Percentiles rank a stretch among this genome's conserved stretches.
These are phyloP conservation scores for Parastagonospora nodorum DNA, from an alignment of 2,329 filamentous ascomycete genomes.

Conservation along the genomic window DNA sequence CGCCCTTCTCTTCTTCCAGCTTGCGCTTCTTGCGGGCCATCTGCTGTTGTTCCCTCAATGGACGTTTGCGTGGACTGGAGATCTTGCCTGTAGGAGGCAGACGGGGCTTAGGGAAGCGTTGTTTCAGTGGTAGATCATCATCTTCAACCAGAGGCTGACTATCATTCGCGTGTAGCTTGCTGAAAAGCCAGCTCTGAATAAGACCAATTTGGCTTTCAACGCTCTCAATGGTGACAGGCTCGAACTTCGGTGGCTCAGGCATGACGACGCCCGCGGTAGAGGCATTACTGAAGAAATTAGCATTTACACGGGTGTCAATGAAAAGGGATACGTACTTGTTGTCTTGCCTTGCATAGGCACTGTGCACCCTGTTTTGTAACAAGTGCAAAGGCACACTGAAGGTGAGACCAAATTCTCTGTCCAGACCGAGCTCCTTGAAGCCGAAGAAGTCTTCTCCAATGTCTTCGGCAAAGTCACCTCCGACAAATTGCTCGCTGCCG, in stretches of 20 bases:
- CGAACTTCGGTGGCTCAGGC: slow-evolving; percentile 69
- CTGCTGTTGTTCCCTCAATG: slow-evolving; percentile 79
- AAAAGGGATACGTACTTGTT: slow-evolving; percentile 54
- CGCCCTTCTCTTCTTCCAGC: slow-evolving; percentile 53
- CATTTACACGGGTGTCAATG: background rate
- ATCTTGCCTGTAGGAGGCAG: slow-evolving; percentile 82
- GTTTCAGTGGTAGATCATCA: slow-evolving; percentile 91
- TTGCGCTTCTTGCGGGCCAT: slow-evolving; percentile 90
- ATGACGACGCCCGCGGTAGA: slow-evolving; percentile 66
- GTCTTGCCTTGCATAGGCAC: slow-evolving; percentile 79
- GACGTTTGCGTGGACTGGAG: slow-evolving; percentile 79
- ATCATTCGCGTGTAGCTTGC: slow-evolving; percentile 82
- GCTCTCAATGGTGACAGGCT: slow-evolving; percentile 78
- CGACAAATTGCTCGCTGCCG: slow-evolving; percentile 94
- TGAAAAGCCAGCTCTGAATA: slow-evolving; percentile 87
- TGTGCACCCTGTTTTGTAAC: slow-evolving; percentile 87
- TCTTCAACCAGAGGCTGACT: slow-evolving; percentile 88
- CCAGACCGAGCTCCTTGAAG: slow-evolving; percentile 91
- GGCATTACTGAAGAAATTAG: slow-evolving; percentile 57
- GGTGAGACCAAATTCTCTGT: slow-evolving; percentile 86
- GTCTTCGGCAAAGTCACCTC: slow-evolving; percentile 96
- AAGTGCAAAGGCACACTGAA: slow-evolving; percentile 93
- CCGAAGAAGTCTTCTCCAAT: slow-evolving; percentile 99
- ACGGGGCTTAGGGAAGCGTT: slow-evolving; percentile 68
- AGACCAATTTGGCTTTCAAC: slow-evolving; percentile 82